Percentiles rank a stretch among this genome's conserved stretches.
Conservation (phyloP, 2,329 filamentous ascomycete genomes). For the Teratosphaeriaceae sp. region DNA sequence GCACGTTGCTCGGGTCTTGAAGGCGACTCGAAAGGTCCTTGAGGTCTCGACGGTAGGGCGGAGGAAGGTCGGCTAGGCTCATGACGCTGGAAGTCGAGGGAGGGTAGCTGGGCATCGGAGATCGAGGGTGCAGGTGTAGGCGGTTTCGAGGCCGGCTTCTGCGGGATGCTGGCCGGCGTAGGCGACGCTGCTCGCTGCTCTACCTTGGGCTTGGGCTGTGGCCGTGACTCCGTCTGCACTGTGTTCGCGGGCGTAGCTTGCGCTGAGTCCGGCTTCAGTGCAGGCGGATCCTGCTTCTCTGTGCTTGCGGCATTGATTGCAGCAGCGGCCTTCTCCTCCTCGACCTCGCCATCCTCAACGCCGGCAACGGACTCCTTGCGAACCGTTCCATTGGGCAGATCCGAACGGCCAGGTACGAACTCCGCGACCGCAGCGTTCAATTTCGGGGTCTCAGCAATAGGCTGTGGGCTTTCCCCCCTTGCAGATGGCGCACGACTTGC, state of each 20-base stretch:
- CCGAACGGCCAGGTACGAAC: slow-evolving; percentile 49
- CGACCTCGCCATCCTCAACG: slow-evolving; percentile 66
- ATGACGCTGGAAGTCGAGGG: background rate
- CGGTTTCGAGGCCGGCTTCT: slow-evolving; percentile 3
- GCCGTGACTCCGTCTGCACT: background rate
- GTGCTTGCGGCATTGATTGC: slow-evolving; percentile 18
- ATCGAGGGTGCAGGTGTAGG: slow-evolving; percentile 1
- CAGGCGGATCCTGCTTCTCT: slow-evolving; percentile 19
- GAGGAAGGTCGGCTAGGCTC: slow-evolving; percentile 24
- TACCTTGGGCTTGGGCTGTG: background rate
- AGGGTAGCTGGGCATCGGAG: background rate
- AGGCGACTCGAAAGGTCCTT: slow-evolving; percentile 40
- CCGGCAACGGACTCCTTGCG: slow-evolving; percentile 19
- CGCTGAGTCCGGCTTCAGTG: slow-evolving; percentile 1
- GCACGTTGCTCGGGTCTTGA: slow-evolving; percentile 15
- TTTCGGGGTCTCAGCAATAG: slow-evolving; percentile 34
- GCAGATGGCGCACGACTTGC: slow-evolving; percentile 24
- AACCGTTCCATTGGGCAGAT: slow-evolving; percentile 37
- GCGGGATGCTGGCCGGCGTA: slow-evolving; percentile 3
- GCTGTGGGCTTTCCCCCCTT: slow-evolving; percentile 37
- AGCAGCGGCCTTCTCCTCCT: slow-evolving; percentile 45
- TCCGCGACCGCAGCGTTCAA: slow-evolving; percentile 53
- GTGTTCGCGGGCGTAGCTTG: slow-evolving; percentile 20
- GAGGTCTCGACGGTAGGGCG: slow-evolving; percentile 21
- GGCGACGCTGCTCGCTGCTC: background rate